phyloP scores from a whole-genome alignment of 441 rosid species.

The Aleurites moluccanus region DNA sequence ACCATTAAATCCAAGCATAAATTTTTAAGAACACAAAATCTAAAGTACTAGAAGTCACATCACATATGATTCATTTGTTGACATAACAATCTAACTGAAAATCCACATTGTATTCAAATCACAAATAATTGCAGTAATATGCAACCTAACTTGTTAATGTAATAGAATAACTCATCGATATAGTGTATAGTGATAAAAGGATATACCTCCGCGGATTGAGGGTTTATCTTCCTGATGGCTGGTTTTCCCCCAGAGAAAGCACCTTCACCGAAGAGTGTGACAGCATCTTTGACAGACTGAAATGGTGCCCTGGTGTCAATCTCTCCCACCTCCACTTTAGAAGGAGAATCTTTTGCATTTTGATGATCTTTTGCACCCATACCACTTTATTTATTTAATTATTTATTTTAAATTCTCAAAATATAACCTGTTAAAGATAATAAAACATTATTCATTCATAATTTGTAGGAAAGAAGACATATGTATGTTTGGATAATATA shows the following conservation, averaged over 20 bases:
- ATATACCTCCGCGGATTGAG: conserved; percentile 84
- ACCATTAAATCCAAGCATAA: neutral
- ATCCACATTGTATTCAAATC: neutral
- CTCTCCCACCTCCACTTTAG: conserved; percentile 87
- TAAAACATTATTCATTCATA: neutral
- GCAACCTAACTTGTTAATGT: neutral
- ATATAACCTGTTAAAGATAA: conserved; percentile 25
- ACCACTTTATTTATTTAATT: conserved; percentile 29
- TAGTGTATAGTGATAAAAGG: neutral
- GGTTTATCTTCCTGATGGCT: conserved; percentile 55
- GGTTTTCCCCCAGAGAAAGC: conserved; percentile 83
- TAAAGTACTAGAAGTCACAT: neutral
- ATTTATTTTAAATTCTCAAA: conserved; percentile 10
- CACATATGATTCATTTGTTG: neutral
- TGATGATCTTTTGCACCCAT: conserved; percentile 78
- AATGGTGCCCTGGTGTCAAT: conserved; percentile 95
- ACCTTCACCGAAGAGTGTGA: conserved; percentile 85
- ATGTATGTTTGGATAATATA: neutral
- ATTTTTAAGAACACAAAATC: neutral
- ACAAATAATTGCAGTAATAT: neutral
- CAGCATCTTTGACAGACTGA: conserved; percentile 97
- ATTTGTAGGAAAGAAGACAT: neutral
- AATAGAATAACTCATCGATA: neutral
- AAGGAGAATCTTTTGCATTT: conserved; percentile 54
- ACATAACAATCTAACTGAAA: neutral